phyloP scores from a whole-genome alignment of 306 rosid genomes.

The Hippophae gyantsensis region DNA sequence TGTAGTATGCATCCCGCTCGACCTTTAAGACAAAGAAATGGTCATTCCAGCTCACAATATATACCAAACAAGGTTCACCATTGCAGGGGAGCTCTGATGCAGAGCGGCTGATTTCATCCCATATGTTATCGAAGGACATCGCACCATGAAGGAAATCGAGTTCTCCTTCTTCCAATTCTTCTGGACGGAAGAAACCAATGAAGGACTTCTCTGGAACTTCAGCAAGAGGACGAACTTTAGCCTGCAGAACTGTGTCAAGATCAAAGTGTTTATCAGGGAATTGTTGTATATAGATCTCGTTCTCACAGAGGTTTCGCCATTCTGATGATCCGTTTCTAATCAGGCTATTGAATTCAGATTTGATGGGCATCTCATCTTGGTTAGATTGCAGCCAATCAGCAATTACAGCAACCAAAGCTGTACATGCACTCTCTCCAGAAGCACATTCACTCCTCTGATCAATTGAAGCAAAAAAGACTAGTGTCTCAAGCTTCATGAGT shows the following conservation, averaged over 20 bases:
- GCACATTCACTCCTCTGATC: constrained; percentile 35
- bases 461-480: constrained; percentile 33
- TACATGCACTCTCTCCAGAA: constrained; percentile 38
- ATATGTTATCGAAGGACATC: constrained; percentile 29
- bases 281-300: constrained; percentile 18
- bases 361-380: constrained; percentile 23
- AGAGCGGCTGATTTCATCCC: constrained; percentile 29
- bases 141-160: constrained; percentile 26
- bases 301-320: constrained; percentile 28
- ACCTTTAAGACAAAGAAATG: constrained; percentile 33
- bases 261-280: constrained; percentile 35
- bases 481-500: constrained; percentile 18
- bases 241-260: constrained; percentile 26
- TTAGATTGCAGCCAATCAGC: constrained; percentile 35
- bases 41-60: constrained; percentile 36
- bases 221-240: constrained; percentile 25
- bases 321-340: constrained; percentile 35
- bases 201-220: constrained; percentile 24
- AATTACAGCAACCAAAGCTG: constrained; percentile 30
- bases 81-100: constrained; percentile 10
- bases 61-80: constrained; percentile 4
- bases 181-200: constrained; percentile 29
- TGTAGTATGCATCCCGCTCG: constrained; percentile 27
- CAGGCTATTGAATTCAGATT: constrained; percentile 27
- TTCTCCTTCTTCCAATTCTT: constrained; percentile 21